Conservation (phyloP, 2,329 filamentous ascomycete genomes). For the Botrytis medusae region DNA sequence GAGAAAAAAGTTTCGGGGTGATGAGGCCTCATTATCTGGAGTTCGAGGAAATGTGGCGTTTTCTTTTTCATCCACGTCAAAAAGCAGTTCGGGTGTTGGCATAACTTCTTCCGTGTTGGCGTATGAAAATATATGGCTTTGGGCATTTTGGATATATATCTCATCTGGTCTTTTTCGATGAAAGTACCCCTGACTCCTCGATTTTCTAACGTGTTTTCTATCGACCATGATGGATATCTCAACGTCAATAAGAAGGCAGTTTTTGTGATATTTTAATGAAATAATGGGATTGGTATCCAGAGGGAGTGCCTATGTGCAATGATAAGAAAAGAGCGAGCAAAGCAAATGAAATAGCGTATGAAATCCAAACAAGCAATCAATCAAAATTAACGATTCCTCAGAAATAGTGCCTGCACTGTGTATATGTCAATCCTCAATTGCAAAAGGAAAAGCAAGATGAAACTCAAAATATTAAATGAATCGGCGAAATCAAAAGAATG, state of each 20-base stretch:
- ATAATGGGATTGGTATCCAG: not conserved
- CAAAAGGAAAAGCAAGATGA: not conserved
- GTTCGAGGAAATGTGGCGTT: not conserved
- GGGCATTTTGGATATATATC: conserved; percentile 10
- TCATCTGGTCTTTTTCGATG: conserved; percentile 10
- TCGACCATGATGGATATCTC: not conserved
- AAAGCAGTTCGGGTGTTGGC: not conserved
- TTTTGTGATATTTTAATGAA: not conserved
- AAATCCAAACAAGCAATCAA: not conserved
- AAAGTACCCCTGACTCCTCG: conserved; percentile 8
- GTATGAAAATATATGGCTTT: not conserved
- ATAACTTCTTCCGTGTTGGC: not conserved
- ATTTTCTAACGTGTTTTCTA: not conserved
- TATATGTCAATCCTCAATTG: not conserved
- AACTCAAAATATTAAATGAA: not conserved
- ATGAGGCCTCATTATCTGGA: not conserved
- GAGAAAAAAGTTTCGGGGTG: conserved; percentile 16
- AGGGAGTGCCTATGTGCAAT: not conserved
- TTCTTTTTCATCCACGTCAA: not conserved
- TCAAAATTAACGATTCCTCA: not conserved
- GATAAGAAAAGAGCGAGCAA: not conserved
- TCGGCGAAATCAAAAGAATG: not conserved
- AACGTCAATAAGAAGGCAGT: not conserved
- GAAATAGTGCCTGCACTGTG: conserved; percentile 16
- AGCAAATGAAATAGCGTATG: not conserved